phyloP scores from a whole-genome alignment of 192 early-diverging fungal species.

The Coemansia sp. region DNA sequence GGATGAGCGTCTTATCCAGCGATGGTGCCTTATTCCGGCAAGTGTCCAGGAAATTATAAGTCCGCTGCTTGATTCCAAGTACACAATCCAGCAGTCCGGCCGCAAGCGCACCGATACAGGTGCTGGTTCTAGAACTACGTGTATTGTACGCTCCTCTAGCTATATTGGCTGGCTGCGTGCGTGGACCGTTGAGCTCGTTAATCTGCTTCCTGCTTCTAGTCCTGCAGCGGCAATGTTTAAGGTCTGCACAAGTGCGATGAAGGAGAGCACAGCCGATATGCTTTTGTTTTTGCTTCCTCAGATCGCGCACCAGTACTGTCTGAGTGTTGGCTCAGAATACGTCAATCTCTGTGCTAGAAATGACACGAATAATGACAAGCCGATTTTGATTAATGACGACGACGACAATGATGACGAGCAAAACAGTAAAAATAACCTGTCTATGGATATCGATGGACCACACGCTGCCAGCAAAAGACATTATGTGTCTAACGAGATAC shows the following conservation, averaged over 20 bases:
- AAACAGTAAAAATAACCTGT: not conserved
- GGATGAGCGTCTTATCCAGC: slow-evolving; percentile 20
- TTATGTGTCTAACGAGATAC: slow-evolving; percentile 21
- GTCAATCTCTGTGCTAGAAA: not conserved
- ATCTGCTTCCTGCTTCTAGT: not conserved
- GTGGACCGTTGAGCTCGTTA: slow-evolving; percentile 34
- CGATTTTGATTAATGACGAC: slow-evolving; percentile 23
- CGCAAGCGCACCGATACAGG: not conserved
- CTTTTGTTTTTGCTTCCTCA: slow-evolving; percentile 39
- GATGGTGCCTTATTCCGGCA: slow-evolving; percentile 45
- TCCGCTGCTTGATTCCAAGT: slow-evolving; percentile 49
- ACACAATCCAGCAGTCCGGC: slow-evolving; percentile 37
- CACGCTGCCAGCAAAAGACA: not conserved
- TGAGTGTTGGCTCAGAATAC: not conserved
- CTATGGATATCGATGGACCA: not conserved
- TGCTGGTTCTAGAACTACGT: slow-evolving; percentile 8
- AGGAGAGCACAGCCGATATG: slow-evolving; percentile 39
- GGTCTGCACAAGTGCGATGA: slow-evolving; percentile 36
- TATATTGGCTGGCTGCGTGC: slow-evolving; percentile 39
- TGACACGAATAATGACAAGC: not conserved
- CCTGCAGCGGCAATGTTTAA: slow-evolving; percentile 29
- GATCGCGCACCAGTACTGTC: slow-evolving; percentile 33
- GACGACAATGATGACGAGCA: slow-evolving; percentile 17
- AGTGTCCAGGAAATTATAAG: slow-evolving; percentile 23
- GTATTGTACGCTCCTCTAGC: slow-evolving; percentile 15